Evolutionary conservation across 2,329 filamentous ascomycete genomes (phyloP).

Genomic region (Penicillium sp.): DNA sequence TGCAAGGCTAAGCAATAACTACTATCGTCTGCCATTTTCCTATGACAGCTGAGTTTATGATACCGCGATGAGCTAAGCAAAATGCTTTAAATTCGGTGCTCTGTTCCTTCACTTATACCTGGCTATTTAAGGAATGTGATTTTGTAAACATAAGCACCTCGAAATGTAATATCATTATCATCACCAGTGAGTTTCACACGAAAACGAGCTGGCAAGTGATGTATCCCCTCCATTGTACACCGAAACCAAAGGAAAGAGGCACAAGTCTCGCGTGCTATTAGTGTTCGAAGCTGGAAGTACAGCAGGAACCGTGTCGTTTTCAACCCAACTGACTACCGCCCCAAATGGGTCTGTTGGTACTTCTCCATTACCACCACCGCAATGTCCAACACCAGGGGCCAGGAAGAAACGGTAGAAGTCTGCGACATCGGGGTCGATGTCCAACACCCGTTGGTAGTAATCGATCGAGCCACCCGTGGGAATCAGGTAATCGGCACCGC

Average conservation of each 20-base stretch:
- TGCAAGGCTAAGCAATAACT: too few species aligned
- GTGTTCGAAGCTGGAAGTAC: not conserved
- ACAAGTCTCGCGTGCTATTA: not conserved
- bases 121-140: too few species aligned
- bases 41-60: too few species aligned
- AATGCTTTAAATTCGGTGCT: too few species aligned
- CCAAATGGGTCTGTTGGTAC: slow-evolving; percentile 7
- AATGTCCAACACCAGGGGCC: slow-evolving; percentile 33
- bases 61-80: too few species aligned
- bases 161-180: not conserved
- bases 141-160: too few species aligned
- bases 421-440: not conserved
- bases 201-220: not conserved
- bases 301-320: slow-evolving; percentile 11
- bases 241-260: not conserved
- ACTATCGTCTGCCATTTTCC: too few species aligned
- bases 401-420: slow-evolving; percentile 5
- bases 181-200: not conserved
- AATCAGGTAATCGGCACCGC: slow-evolving; percentile 2
- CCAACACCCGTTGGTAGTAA: not conserved
- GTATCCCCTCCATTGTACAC: not conserved
- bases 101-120: too few species aligned
- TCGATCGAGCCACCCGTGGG: not conserved
- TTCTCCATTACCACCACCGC: slow-evolving; percentile 22
- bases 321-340: slow-evolving; percentile 14